Base-by-base conservation (phyloP, 495 filamentous ascomycete species). In the Penicillium odoratum region DNA sequence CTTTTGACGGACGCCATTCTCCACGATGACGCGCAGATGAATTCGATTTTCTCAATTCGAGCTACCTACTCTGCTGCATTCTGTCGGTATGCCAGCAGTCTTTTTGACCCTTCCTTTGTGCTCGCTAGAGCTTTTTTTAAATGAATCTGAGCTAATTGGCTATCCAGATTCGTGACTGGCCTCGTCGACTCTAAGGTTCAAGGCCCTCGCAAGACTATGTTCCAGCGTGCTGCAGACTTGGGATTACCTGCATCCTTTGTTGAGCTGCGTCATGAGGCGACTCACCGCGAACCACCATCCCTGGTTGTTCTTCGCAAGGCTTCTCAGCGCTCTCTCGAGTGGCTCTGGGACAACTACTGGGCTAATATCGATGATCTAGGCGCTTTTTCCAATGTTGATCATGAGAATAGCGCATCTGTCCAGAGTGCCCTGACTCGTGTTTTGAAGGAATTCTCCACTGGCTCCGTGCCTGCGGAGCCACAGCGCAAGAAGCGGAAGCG, bases 291-390 rank as follows among this genome's bases (percentile, higher is more conserved):
- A 63, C 74, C 96, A 53, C 93, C 93, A 1, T 83, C 85, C 1
- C 73, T 97, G 51, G 73, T 80, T 7, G 83, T 90, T 28, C 73
- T 97, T 53, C 78, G 90, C 52, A 77, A 78, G 11, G 85, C 88
- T 5, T 80, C 87, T 3, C 62, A 78, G 59, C 82, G 86, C 61
- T 90, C 86, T 2, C 74, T 98, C 50, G 82, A 80, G 30, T 97
- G 93, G 93, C 80, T 97, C 48, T 96, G 91, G 91, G 78, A 81
- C 38, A 87, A 88, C 64, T 97, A 96, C 72, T 98, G 93, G 93
- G 71, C 56, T 5, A 70, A 62, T 29, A 53, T 69, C 7, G 70
- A 71, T 40, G 55, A 49, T 25, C 25, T 60, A 5, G 52, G 33
- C 21, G 31, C 16, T 33, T 48, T 33, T 13, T 40, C 53, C 46